Evolutionary conservation across 2,329 filamentous ascomycete genomes (phyloP), one percentile per base, ranked within the genome.

Genomic region (Ceratocystis cubensis): DNA sequence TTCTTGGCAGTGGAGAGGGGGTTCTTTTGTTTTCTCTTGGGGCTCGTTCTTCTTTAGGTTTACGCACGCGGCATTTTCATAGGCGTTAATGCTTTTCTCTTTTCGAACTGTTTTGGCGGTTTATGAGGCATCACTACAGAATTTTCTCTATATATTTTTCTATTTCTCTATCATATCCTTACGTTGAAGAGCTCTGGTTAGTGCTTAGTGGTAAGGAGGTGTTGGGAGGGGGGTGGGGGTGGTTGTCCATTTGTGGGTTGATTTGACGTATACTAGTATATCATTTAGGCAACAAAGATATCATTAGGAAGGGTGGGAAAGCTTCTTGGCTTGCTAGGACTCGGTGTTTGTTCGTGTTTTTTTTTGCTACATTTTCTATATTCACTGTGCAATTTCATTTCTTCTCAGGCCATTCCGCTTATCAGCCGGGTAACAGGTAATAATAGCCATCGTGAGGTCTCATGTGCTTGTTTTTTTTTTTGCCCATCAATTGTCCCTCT

Each of bases 41-140:
- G 17, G n/a, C 22, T 50, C 22, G 50, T 25, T 56, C 28, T 59
- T 59, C 10, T 33, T 13, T 59, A 17, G 28, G 28, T 59, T 59
- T 33, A 59, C 28, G 53, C 53, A 59, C 53, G 28, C 53, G 25
- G 53, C 53, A 33, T 59, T 59, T 59, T 59, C 53, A 59, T 25
- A 8, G 53, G 53, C 25, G 53, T 59, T 59, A 15, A 57, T 28
- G 17, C 33, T 59, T 59, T 10, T 59, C 25, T 56, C 25, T n/a
- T 56, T 56, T 56, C n/a, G 48, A 37, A 37, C 15, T 50, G 46
- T n/a, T 30, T 17, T 59, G 53, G 8, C n/a, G 53, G 22, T 59
- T 59, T 33, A 59, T 25, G 53, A 59, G 20, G 53, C 28, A 30
- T 59, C 53, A 59, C 53, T 10, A 6, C 17, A 30, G 17, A 7